phyloP scores from a whole-genome alignment of 805 yeast species.

The Tetrapisispora phaffii region DNA sequence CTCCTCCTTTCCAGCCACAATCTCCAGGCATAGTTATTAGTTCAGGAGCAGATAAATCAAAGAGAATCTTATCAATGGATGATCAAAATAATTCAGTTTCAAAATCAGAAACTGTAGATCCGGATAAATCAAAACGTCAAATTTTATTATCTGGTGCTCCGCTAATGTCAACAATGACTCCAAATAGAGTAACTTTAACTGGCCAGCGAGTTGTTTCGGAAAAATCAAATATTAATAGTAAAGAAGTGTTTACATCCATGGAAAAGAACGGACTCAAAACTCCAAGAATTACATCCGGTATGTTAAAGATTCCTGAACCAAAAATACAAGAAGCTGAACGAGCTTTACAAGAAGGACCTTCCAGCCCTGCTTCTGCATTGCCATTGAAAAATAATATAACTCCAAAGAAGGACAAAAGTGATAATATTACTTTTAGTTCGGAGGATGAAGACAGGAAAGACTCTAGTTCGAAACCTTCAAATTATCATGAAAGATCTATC shows the following conservation, averaged over 20 bases:
- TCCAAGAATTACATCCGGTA: slow-evolving; percentile 35
- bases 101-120: slow-evolving; percentile 31
- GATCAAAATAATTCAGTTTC: slow-evolving; percentile 30
- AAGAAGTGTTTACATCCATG: not conserved
- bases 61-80: slow-evolving; percentile 22
- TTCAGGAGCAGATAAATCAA: slow-evolving; percentile 24
- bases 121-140: slow-evolving; percentile 30
- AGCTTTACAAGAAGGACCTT: slow-evolving; percentile 31
- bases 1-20: slow-evolving; percentile 30
- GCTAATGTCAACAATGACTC: slow-evolving; percentile 20
- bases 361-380: slow-evolving; percentile 27
- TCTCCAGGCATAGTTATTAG: slow-evolving; percentile 32
- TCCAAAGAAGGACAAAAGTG: slow-evolving; percentile 23
- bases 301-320: slow-evolving; percentile 37
- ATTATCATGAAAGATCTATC: slow-evolving; percentile 24
- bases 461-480: not conserved
- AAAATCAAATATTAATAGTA: slow-evolving; percentile 3
- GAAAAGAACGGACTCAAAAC: slow-evolving; percentile 7
- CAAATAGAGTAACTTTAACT: slow-evolving; percentile 20
- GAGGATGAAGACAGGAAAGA: not conserved
- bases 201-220: slow-evolving; percentile 24
- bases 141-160: slow-evolving; percentile 28
- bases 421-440: slow-evolving; percentile 3
- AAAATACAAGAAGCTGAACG: slow-evolving; percentile 33
- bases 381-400: slow-evolving; percentile 27